Evolutionary conservation across 176 grass and related monocot species (phyloP).

Genomic region (Stipa capillata): DNA sequence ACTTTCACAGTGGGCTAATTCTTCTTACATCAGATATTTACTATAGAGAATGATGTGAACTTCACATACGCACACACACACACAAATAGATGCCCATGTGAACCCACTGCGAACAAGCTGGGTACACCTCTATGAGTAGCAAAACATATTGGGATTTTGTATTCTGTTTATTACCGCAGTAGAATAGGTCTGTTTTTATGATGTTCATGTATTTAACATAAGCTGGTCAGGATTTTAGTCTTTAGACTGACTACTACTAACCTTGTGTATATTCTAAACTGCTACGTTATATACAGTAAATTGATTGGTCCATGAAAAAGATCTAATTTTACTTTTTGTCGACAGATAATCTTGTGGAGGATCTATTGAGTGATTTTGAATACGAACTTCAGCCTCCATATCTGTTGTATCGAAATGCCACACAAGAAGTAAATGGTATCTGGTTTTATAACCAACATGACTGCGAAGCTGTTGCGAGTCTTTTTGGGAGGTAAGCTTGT

Average conservation of each 20-base stretch:
- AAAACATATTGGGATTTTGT: background rate
- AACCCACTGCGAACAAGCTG: background rate
- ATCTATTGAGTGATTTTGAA: slow-evolving; percentile 91
- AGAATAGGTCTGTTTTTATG: background rate
- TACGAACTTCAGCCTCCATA: slow-evolving; percentile 92
- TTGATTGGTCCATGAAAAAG: background rate
- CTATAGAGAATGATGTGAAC: background rate
- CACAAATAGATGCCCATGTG: background rate
- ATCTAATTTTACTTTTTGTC: background rate
- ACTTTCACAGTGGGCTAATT: background rate
- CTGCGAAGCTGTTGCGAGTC: slow-evolving; percentile 65
- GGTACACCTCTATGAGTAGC: background rate
- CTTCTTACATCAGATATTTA: background rate
- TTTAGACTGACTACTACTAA: background rate
- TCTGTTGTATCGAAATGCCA: slow-evolving; percentile 80
- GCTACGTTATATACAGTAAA: background rate
- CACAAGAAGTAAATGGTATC: slow-evolving; percentile 86
- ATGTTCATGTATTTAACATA: background rate
- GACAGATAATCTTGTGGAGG: slow-evolving; percentile 94
- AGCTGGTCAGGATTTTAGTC: background rate
- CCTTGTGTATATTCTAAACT: background rate
- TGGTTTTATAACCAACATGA: slow-evolving; percentile 96
- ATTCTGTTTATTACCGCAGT: background rate
- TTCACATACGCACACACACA: background rate
- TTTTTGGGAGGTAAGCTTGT: slow-evolving; percentile 63